These are phyloP conservation scores for Dendrothele bispora DNA, from an alignment of 768 basidiomycete genomes.

Conservation along the genomic window DNA sequence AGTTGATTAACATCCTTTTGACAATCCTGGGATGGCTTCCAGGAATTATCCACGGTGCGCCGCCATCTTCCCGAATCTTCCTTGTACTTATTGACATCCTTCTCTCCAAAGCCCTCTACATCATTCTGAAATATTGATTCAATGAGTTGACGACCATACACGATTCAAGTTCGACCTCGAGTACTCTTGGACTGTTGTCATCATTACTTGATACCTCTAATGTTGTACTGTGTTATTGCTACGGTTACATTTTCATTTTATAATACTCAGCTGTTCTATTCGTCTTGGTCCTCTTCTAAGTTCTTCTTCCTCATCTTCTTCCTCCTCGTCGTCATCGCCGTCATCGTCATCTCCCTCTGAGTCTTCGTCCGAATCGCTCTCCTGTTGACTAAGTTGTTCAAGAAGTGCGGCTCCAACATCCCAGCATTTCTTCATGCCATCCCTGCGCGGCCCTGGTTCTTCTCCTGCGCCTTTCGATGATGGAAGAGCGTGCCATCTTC, in stretches of 20 bases:
- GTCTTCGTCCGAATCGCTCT: constrained; percentile 33
- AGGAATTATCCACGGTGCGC: constrained; percentile 71
- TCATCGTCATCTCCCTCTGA: constrained; percentile 12
- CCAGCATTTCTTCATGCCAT: constrained; percentile 71
- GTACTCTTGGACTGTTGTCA: constrained; percentile 6
- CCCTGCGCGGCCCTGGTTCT: constrained; percentile 38
- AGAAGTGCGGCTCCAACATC: constrained; percentile 72
- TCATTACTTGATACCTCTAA: neutral
- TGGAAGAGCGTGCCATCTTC: constrained; percentile 75
- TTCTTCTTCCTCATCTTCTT: constrained; percentile 19
- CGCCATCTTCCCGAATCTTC: neutral
- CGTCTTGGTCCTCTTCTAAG: constrained; percentile 6
- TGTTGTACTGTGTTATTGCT: neutral
- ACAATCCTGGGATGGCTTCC: constrained; percentile 75
- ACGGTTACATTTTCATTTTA: neutral
- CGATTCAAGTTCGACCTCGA: constrained; percentile 8
- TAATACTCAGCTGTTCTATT: neutral
- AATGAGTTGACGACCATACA: neutral
- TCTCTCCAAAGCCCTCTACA: constrained; percentile 63
- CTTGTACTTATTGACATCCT: constrained; percentile 11
- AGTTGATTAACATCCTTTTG: constrained; percentile 75
- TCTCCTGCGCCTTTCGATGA: constrained; percentile 52
- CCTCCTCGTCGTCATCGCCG: constrained; percentile 20
- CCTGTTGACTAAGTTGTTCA: constrained; percentile 79
- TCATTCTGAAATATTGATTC: constrained; percentile 72